Percentiles rank a stretch among this genome's conserved stretches.
phyloP scores from a whole-genome alignment of 164 flowering plant species.

The Sedum album region DNA sequence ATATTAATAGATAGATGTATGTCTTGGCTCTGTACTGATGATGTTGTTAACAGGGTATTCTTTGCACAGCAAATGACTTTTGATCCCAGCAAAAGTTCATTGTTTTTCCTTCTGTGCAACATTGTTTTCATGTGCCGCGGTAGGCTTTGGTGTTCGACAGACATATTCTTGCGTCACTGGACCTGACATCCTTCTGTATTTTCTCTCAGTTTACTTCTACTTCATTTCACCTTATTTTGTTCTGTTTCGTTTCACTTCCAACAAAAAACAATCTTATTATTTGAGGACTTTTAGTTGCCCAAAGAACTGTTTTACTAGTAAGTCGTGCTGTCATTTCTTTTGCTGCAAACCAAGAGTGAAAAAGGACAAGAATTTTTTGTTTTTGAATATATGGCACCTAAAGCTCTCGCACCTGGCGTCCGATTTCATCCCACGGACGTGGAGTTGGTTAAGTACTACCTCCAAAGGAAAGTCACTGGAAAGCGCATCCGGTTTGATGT shows the following conservation, averaged over 20 bases:
- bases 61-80: conserved; percentile 60
- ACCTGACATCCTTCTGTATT: conserved; percentile 32
- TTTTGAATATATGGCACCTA: conserved; percentile 25
- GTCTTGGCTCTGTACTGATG: conserved; percentile 7
- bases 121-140: conserved; percentile 44
- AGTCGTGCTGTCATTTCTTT: neutral
- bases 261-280: neutral
- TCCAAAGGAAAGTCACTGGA: conserved; percentile 58
- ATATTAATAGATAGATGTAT: neutral
- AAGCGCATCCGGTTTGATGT: conserved; percentile 27
- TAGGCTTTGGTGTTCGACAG: conserved; percentile 44
- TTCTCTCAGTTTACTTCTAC: neutral
- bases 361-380: neutral
- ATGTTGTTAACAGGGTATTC: conserved; percentile 33
- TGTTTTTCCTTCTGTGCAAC: conserved; percentile 23
- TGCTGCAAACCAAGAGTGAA: neutral
- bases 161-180: conserved; percentile 55
- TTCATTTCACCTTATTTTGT: neutral
- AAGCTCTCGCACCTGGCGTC: conserved; percentile 59
- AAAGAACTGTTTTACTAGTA: neutral
- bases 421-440: conserved; percentile 87
- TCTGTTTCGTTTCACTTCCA: neutral
- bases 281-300: neutral
- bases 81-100: conserved; percentile 24
- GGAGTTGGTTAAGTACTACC: conserved; percentile 60